Evolutionary conservation across 108 stramenopile genomes (phyloP).

Genomic region (Aurantiochytrium sp.): DNA sequence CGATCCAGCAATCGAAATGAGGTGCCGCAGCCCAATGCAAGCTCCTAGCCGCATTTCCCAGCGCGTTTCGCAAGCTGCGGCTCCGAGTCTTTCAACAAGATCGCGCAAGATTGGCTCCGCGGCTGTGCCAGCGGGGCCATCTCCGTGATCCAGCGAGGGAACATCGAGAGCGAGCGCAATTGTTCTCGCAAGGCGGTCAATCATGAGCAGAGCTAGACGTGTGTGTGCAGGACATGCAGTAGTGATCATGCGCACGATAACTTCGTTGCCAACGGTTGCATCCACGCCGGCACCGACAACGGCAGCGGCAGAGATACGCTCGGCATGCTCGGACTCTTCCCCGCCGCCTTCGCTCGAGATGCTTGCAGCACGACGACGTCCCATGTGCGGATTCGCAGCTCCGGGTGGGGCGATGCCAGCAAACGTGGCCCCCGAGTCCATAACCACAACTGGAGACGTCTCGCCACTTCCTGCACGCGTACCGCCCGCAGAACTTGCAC

Average conservation of each 20-base stretch:
- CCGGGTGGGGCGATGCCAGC: neutral
- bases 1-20: neutral
- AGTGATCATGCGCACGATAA: neutral
- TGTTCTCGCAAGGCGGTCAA: neutral
- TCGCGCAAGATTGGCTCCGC: neutral
- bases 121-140: neutral
- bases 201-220: neutral
- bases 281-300: neutral
- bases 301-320: neutral
- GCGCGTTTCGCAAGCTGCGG: neutral
- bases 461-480: too few relatives aligned
- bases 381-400: neutral
- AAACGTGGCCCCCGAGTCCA: neutral
- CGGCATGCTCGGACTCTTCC: neutral
- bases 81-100: neutral
- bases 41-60: neutral
- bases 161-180: neutral
- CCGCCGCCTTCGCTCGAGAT: neutral
- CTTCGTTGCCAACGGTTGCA: neutral
- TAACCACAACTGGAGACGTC: neutral
- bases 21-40: neutral
- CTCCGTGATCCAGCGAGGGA: neutral
- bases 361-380: neutral
- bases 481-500: too few relatives aligned
- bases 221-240: neutral